Evolutionary conservation across 108 stramenopile genomes (phyloP).

Genomic region (Seminavis robusta): DNA sequence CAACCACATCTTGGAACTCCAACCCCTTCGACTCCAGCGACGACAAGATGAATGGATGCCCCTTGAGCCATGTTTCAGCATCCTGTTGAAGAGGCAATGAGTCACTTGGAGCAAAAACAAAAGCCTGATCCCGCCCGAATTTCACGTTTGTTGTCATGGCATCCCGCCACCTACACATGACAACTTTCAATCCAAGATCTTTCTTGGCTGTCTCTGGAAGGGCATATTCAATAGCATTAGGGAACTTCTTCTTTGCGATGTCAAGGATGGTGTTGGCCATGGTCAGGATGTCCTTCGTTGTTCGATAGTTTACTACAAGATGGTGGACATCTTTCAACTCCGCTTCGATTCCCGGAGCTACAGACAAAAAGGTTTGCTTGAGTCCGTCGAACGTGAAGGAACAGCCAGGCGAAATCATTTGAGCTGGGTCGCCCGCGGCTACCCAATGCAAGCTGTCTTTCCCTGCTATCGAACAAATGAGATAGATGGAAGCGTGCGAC

Average conservation of each 20-base stretch:
- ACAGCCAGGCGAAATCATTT: conserved; percentile 34
- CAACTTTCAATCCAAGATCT: conserved; percentile 24
- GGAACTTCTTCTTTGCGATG: conserved; percentile 13
- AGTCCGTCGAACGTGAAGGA: conserved; percentile 34
- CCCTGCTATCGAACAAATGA: conserved; percentile 25
- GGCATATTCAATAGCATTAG: conserved; percentile 1
- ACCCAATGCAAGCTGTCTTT: conserved; percentile 16
- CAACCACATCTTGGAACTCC: conserved; percentile 31
- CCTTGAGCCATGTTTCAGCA: conserved; percentile 11
- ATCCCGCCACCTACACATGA: conserved; percentile 5
- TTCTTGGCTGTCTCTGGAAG: conserved; percentile 18
- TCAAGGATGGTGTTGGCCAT: conserved; percentile 12
- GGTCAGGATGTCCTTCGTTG: conserved; percentile 23
- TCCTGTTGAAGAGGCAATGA: too few species aligned
- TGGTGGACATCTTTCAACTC: conserved; percentile 15
- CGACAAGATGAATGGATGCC: conserved; percentile 29
- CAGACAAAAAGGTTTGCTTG: conserved; percentile 15
- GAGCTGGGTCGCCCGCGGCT: conserved; percentile 31
- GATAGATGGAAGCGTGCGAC: conserved; percentile 24
- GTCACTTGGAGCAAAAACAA: conserved; percentile 19
- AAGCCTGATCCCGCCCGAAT: conserved; percentile 23
- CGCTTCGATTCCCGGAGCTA: conserved; percentile 17
- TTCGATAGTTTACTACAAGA: conserved; percentile 21
- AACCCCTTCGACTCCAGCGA: conserved; percentile 29
- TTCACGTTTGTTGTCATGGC: conserved; percentile 11